Evolutionary conservation across 1,139 yeast species (phyloP), one percentile per base, ranked within the genome.

Genomic region (Geotrichum carabidarum): DNA sequence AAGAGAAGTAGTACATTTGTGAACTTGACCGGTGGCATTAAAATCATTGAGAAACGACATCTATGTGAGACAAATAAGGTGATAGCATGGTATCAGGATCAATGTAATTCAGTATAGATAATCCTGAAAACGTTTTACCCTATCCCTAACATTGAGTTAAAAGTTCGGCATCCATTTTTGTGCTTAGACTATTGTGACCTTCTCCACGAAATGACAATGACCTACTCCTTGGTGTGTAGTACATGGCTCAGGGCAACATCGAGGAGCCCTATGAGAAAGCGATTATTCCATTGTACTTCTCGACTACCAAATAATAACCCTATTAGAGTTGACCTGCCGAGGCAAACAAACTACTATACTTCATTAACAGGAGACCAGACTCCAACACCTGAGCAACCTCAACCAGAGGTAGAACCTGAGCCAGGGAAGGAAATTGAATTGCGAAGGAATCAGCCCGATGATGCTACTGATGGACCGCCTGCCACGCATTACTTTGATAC

Each of bases 401-500:
- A 44, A 27, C 38, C 38, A 22, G 9, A 30, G 8, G 50, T 37
- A 27, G 37, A 27, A 5, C 36, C 11, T 2, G 50, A 47, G 8
- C 50, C 50, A 12, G 50, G 50, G 2, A 47, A 34, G 3, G 50
- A 47, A 22, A 30, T 53, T 6, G 53, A 53, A 32, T 44, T 53
- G 17, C 40, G 56, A 6, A 44, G 9, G 5, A 38, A 45, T 2
- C 50, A 48, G 11, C 40, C 53, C 6, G 50, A 46, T 6, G 53
- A 49, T 18, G 48, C 37, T n/a, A 48, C 41, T 4, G 15, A 18
- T 11, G 17, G 17, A 8, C 47, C 51, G 2, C 35, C 52, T 8
- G 11, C 47, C 7, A 46, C 50, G n/a, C 69, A 70, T 53, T 65
- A 66, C 52, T 73, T 74, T 58, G 77, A 74, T 54, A 74, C 77